These are phyloP conservation scores for Physaria fendleri DNA, from an alignment of 345 rosid species.

Conservation along the genomic window DNA sequence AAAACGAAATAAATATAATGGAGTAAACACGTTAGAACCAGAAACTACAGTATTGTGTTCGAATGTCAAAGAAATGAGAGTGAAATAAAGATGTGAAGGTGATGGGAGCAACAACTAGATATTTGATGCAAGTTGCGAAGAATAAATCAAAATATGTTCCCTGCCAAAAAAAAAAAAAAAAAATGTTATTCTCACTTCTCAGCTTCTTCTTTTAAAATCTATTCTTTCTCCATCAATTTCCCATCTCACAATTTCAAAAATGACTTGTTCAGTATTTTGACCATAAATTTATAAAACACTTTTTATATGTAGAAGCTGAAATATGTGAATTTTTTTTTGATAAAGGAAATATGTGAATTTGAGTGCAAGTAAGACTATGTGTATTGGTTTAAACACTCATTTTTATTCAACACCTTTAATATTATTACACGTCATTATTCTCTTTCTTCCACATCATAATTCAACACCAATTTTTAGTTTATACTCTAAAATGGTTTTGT, in stretches of 20 bases:
- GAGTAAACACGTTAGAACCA: constrained; percentile 28
- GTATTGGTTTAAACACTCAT: no score
- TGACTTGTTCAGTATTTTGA: neutral
- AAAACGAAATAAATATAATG: constrained; percentile 13
- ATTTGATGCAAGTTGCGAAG: constrained; percentile 20
- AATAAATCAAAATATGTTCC: constrained; percentile 12
- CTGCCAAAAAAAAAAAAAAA: no score
- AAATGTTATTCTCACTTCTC: no score
- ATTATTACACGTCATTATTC: no score
- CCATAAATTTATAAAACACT: neutral
- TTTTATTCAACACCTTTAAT: no score
- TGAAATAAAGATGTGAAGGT: constrained; percentile 29
- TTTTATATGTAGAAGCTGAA: no score
- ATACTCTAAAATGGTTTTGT: no score
- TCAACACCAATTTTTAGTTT: no score
- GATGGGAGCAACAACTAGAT: constrained; percentile 9
- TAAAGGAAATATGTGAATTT: no score
- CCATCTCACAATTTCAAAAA: neutral
- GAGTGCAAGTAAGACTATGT: no score
- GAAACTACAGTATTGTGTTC: constrained; percentile 21
- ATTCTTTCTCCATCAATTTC: constrained; percentile 3
- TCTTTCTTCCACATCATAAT: no score
- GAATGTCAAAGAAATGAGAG: constrained; percentile 29
- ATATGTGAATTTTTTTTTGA: no score
- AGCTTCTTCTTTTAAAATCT: constrained; percentile 1